Base-by-base conservation (phyloP, 768 basidiomycete genomes). In the Leccinum sublutescens region DNA sequence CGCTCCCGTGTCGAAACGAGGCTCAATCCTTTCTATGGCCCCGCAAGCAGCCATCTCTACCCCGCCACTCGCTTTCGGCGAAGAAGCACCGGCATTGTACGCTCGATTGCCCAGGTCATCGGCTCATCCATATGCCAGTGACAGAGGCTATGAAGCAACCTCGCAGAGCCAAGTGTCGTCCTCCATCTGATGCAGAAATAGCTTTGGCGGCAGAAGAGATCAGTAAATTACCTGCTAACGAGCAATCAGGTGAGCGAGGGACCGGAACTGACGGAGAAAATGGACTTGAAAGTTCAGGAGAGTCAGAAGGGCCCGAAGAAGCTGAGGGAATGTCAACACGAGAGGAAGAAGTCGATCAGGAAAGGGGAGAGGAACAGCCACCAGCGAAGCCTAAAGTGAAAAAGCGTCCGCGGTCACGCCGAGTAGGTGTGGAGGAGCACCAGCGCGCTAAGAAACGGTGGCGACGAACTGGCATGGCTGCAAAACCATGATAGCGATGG, bases 21-120 rank as follows among this genome's bases (percentile, higher is more conserved):
- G 64, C 69, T 23, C 60, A 56, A 1, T 71, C 68, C 27, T 66
- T 71, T 51, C 52, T 71, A 33, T 69, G 68, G 68, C 50, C 49
- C 3, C 68, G 68, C 50, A 69, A 36, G 19, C 55, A 59, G 49
- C 58, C 64, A 4, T 64, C 60, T 29, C 55, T 69, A 47, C 69
- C 69, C 2, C 69, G 69, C 3, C 68, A 69, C 23, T 67, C 61
- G 4, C 67, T 69, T 56, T 69, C 68, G 25, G n/a, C 48, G 2
- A 71, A 64, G 36, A 69, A 56, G 33, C 68, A 69, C 38, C 59
- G 40, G 15, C 55, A 8, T 19, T 69, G 68, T 55, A 50, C 52
- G 5, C 21, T 58, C 12, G 58, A 38, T 6, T 69, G 68, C 52
- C 68, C 69, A 17, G 69, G 68, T 34, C 33, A 69, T 56, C 62